Percentiles rank a stretch among this genome's conserved stretches.
These are phyloP conservation scores for Apophysomyces elegans DNA, from an alignment of 371 early-diverging fungal species.

Conservation along the genomic window DNA sequence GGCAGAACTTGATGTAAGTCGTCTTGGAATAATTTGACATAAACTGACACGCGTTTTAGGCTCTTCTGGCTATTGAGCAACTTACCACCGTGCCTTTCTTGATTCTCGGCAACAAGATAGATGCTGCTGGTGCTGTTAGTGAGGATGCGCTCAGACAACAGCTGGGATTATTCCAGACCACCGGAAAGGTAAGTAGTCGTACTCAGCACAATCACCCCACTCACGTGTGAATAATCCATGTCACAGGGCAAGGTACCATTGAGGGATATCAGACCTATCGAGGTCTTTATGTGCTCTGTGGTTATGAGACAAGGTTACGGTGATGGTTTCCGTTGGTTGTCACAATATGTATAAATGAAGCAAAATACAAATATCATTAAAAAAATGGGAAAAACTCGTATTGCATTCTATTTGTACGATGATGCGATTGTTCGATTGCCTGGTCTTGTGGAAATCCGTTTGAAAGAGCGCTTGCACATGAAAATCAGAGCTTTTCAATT, in stretches of 20 bases:
- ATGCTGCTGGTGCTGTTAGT: conserved; percentile 91
- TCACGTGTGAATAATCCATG: background rate
- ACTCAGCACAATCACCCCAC: background rate
- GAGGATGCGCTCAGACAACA: conserved; percentile 90
- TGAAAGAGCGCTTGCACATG: conserved; percentile 4
- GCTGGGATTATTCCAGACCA: conserved; percentile 93
- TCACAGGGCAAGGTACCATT: conserved; percentile 85
- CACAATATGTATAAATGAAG: conserved; percentile 76
- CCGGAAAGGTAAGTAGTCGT: conserved; percentile 79
- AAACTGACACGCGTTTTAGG: conserved; percentile 45
- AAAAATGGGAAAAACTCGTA: background rate
- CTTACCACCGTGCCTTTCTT: conserved; percentile 92
- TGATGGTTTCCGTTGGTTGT: conserved; percentile 95
- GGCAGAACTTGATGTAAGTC: conserved; percentile 90
- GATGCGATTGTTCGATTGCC: background rate
- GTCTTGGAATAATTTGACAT: background rate
- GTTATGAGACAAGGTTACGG: conserved; percentile 98
- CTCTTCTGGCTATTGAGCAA: conserved; percentile 92
- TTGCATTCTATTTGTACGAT: conserved; percentile 5
- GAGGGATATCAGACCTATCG: conserved; percentile 93
- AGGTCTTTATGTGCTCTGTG: conserved; percentile 98
- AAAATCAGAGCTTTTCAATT: conserved; percentile 3
- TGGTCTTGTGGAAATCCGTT: background rate
- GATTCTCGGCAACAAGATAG: conserved; percentile 98
- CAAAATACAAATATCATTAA: conserved; percentile 2